Conservation (phyloP, 306 rosid species). For the Fragaria vesca region DNA sequence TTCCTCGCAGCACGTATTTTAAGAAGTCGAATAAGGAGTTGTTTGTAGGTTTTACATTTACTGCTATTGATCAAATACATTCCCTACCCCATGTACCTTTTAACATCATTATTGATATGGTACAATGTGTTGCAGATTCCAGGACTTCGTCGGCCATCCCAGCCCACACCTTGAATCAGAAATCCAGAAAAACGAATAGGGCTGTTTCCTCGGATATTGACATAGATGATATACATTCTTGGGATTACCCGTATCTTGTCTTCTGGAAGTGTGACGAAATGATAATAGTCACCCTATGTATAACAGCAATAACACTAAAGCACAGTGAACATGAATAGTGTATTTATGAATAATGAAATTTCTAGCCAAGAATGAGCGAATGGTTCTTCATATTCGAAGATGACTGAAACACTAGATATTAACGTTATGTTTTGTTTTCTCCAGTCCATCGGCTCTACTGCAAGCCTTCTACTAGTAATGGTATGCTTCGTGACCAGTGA, state of each 20-base stretch:
- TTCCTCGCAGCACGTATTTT: not conserved
- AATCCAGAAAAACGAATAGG: not conserved
- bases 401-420: not conserved
- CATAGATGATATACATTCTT: too few relatives aligned
- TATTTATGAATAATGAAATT: not conserved
- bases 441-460: too few relatives aligned
- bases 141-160: constrained; percentile 52
- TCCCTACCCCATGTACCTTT: not conserved
- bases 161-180: constrained; percentile 45
- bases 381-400: not conserved
- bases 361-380: not conserved
- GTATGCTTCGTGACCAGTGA: too few relatives aligned
- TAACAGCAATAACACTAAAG: too few relatives aligned
- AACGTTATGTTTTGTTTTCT: too few relatives aligned
- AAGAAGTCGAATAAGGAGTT: not conserved
- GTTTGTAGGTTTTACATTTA: not conserved
- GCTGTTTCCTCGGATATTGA: not conserved
- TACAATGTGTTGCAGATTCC: constrained; percentile 59
- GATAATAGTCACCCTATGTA: too few relatives aligned
- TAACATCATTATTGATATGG: constrained; percentile 13
- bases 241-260: too few relatives aligned
- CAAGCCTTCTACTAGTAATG: too few relatives aligned
- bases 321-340: too few relatives aligned
- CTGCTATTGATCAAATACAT: too few relatives aligned
- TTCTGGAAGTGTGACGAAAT: too few relatives aligned